Conservation (phyloP, 2,329 filamentous ascomycete genomes). For the Ascochyta viciae-villosae region DNA sequence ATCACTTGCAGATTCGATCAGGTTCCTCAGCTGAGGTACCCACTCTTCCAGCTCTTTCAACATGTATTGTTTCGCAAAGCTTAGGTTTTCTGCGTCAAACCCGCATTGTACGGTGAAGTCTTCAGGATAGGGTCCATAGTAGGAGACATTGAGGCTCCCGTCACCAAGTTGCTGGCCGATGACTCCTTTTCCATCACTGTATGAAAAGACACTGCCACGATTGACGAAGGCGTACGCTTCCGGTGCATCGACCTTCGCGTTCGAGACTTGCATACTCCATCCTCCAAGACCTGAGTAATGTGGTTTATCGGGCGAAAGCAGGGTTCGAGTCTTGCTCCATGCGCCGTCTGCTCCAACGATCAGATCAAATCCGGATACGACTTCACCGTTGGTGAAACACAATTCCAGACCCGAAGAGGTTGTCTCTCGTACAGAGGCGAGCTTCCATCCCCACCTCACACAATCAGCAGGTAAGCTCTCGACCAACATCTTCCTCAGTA, state of each 20-base stretch:
- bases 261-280: constrained; percentile 39
- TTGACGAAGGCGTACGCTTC: constrained; percentile 45
- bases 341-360: constrained; percentile 56
- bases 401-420: constrained; percentile 18
- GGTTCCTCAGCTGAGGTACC: constrained; percentile 35
- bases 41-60: constrained; percentile 39
- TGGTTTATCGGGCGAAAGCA: constrained; percentile 41
- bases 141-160: constrained; percentile 37
- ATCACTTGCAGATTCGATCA: constrained; percentile 34
- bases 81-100: constrained; percentile 30
- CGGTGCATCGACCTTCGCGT: constrained; percentile 34
- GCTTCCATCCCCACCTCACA: constrained; percentile 35
- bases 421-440: constrained; percentile 26
- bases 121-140: constrained; percentile 30
- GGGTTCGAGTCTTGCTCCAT: constrained; percentile 49
- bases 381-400: constrained; percentile 37
- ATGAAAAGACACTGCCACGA: constrained; percentile 42
- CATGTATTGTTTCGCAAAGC: constrained; percentile 24
- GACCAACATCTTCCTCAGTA: constrained; percentile 32
- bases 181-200: constrained; percentile 37
- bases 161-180: constrained; percentile 45
- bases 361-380: constrained; percentile 48
- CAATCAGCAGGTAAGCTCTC: constrained; percentile 29
- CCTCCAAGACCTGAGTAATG: constrained; percentile 49
- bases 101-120: constrained; percentile 30